phyloP scores from a whole-genome alignment of 2,329 filamentous ascomycete species.

The Ceratocystis alfenasii region DNA sequence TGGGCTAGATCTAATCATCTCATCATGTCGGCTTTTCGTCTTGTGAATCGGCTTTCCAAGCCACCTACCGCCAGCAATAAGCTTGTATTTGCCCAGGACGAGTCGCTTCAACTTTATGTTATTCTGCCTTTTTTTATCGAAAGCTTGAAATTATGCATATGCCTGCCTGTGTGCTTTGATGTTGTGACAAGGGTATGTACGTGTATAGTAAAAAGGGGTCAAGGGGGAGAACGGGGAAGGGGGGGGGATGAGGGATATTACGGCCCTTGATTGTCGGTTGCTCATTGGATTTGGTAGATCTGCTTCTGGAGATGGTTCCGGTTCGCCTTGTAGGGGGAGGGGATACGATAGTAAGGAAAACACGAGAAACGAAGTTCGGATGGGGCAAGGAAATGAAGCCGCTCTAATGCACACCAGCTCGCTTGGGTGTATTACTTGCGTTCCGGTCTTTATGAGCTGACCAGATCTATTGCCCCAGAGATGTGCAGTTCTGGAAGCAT shows the following conservation, averaged over 20 bases:
- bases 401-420: neutral
- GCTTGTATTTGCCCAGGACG: neutral
- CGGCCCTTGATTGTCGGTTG: neutral
- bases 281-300: neutral
- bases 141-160: neutral
- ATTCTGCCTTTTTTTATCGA: neutral
- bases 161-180: neutral
- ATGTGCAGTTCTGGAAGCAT: constrained; percentile 4
- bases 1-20: neutral
- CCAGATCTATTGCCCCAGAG: neutral
- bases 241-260: neutral
- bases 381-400: constrained; percentile 1
- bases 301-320: neutral
- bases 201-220: neutral
- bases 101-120: neutral
- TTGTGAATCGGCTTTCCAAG: constrained; percentile 7
- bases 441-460: neutral
- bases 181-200: neutral
- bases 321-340: neutral
- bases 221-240: neutral
- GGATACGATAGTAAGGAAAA: neutral
- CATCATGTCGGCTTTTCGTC: neutral
- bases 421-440: neutral
- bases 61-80: neutral
- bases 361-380: neutral